These are phyloP conservation scores for Podospora sp. DNA, from an alignment of 495 filamentous ascomycete genomes.

Conservation along the genomic window DNA sequence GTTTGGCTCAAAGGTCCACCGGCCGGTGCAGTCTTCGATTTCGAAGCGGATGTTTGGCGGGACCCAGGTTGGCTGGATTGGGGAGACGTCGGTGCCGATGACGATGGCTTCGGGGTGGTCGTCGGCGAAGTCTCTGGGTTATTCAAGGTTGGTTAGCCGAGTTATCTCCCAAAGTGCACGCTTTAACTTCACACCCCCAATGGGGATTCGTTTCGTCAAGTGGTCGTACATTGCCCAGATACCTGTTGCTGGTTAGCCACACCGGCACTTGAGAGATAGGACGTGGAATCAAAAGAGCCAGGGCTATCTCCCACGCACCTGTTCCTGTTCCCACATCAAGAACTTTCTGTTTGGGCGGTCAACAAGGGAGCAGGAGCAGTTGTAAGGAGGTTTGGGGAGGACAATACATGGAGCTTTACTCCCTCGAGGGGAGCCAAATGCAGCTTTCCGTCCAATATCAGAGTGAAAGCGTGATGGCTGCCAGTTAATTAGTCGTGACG, in stretches of 20 bases:
- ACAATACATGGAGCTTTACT: constrained; percentile 10
- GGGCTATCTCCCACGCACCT: background rate
- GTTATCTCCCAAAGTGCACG: background rate
- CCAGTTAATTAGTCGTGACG: background rate
- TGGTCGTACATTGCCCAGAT: constrained; percentile 46
- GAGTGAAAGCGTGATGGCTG: constrained; percentile 42
- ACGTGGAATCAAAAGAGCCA: too few relatives aligned
- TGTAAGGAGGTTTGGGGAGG: background rate
- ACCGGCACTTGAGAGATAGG: background rate
- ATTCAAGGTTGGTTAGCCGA: background rate
- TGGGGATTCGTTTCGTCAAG: background rate
- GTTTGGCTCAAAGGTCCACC: constrained; percentile 49
- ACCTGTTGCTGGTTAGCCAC: constrained; percentile 63
- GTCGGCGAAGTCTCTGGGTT: constrained; percentile 45
- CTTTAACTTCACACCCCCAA: too few relatives aligned
- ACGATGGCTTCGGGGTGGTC: constrained; percentile 54
- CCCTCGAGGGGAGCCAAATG: constrained; percentile 58
- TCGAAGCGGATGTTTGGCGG: constrained; percentile 55
- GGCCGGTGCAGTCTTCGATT: constrained; percentile 52
- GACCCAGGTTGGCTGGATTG: constrained; percentile 55
- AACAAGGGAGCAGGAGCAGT: background rate
- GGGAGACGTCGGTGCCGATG: constrained; percentile 67
- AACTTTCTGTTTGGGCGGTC: background rate
- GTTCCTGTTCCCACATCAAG: constrained; percentile 14
- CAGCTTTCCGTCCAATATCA: constrained; percentile 56